Base-by-base conservation (phyloP, 2,329 filamentous ascomycete species). In the Endothia cerciana region DNA sequence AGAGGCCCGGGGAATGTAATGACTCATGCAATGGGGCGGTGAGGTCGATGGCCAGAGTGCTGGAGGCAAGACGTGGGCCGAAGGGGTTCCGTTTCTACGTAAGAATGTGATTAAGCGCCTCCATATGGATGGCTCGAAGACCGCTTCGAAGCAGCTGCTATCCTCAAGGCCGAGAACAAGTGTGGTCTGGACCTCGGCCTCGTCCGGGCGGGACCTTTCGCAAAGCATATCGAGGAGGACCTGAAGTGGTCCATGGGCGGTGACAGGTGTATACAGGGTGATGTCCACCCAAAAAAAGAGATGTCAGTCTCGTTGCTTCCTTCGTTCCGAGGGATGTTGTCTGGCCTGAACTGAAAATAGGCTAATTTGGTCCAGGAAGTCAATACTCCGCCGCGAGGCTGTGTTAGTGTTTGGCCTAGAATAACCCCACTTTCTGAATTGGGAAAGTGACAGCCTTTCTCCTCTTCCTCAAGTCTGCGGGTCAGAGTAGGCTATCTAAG, bases 381-480 rank as follows among this genome's bases (percentile, higher is more conserved):
- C 8, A 17, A 41, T 22, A 15, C n/a, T 47, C 28, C 15, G 45
- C 13, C n/a, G 45, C 59, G 22, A 53, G 59, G 59, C 59, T 61
- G 59, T 19, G n/a, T 28, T 25, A 61, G 47, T 61, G 45, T 33
- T 45, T 13, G 33, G 59, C n/a, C n/a, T 22, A 40, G 30, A 11
- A 38, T 40, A 30, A 19, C 45, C 30, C 59, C 59, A 61, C 59
- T 40, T 61, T n/a, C 59, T 61, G 4, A 4, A 61, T 51, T 28
- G 22, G 59, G 59, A 49, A 61, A 61, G 43, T 53, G 59, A 53
- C 59, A 61, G 59, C 59, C 59, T 61, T 41, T n/a, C 43, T 25
- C n/a, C 33, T 8, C 11, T 28, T 10, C 15, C 17, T 13, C 10
- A 19, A 22, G 2, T 47, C 43, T 38, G 19, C 33, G 19, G 17